phyloP scores from a whole-genome alignment of 129 eudicot genomes.

The Flaveria sonorensis region DNA sequence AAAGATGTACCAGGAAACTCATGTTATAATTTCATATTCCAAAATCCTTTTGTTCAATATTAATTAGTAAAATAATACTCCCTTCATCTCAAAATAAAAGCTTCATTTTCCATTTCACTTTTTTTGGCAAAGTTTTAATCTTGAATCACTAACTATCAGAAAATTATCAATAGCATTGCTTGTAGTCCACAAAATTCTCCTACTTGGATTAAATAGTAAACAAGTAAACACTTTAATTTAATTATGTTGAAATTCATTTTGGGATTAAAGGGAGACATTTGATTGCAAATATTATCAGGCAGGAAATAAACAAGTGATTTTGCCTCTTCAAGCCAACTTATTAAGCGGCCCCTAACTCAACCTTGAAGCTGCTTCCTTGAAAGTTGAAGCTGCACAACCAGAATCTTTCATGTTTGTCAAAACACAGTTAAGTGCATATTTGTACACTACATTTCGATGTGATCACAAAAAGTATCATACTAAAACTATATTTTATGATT shows the following conservation, averaged over 20 bases:
- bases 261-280: constrained; percentile 18
- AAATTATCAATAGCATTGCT: neutral
- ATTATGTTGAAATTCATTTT: constrained; percentile 4
- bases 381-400: constrained; percentile 35
- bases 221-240: neutral
- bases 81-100: constrained; percentile 23
- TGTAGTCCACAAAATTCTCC: constrained; percentile 5
- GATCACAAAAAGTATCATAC: neutral
- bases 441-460: neutral
- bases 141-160: neutral
- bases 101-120: neutral
- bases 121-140: constrained; percentile 7
- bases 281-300: neutral
- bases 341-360: constrained; percentile 21
- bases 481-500: neutral
- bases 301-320: constrained; percentile 22
- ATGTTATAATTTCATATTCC: constrained; percentile 14
- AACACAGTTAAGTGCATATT: constrained; percentile 14
- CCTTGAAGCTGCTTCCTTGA: constrained; percentile 34
- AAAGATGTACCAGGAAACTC: constrained; percentile 17
- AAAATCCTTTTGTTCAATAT: neutral
- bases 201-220: neutral
- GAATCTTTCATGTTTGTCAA: constrained; percentile 23
- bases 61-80: neutral
- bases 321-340: constrained; percentile 13